These are phyloP conservation scores for Cadophora malorum DNA, from an alignment of 2,329 filamentous ascomycete species.

Conservation along the genomic window DNA sequence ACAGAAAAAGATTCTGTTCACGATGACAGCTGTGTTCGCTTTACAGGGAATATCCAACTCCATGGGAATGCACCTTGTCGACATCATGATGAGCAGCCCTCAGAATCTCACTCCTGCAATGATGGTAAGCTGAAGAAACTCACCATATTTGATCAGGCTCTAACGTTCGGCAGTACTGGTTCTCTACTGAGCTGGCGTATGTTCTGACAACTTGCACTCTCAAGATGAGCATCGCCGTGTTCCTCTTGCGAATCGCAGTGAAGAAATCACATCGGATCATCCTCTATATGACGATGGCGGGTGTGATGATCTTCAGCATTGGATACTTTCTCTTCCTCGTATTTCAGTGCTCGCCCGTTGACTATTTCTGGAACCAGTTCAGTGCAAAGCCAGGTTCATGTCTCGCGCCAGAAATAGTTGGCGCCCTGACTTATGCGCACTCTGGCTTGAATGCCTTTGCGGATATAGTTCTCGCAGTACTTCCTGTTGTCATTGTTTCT, in stretches of 20 bases:
- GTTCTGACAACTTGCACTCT: conserved; percentile 49
- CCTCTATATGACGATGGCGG: conserved; percentile 47
- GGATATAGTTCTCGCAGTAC: conserved; percentile 56
- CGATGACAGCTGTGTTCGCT: conserved; percentile 17
- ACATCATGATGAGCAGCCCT: conserved; percentile 9
- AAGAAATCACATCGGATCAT: conserved; percentile 46
- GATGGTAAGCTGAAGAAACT: conserved; percentile 15
- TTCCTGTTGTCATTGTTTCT: conserved; percentile 60
- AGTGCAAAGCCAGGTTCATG: conserved; percentile 50
- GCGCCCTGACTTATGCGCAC: conserved; percentile 53
- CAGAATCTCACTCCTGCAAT: conserved; percentile 22
- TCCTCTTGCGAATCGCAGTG: conserved; percentile 50
- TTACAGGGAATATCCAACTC: conserved; percentile 24
- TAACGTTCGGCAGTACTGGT: conserved; percentile 29
- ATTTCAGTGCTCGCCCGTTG: conserved; percentile 56
- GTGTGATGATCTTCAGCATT: conserved; percentile 47
- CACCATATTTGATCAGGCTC: neutral
- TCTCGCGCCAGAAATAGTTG: conserved; percentile 49
- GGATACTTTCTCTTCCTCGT: conserved; percentile 55
- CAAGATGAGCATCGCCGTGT: conserved; percentile 51
- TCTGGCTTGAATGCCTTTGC: conserved; percentile 52
- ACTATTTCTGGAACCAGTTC: conserved; percentile 56
- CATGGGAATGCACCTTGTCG: conserved; percentile 24
- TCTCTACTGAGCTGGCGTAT: conserved; percentile 45
- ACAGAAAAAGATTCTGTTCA: conserved; percentile 21